Evolutionary conservation across 805 yeast genomes (phyloP).

Genomic region (Yamadazyma laniorum): DNA sequence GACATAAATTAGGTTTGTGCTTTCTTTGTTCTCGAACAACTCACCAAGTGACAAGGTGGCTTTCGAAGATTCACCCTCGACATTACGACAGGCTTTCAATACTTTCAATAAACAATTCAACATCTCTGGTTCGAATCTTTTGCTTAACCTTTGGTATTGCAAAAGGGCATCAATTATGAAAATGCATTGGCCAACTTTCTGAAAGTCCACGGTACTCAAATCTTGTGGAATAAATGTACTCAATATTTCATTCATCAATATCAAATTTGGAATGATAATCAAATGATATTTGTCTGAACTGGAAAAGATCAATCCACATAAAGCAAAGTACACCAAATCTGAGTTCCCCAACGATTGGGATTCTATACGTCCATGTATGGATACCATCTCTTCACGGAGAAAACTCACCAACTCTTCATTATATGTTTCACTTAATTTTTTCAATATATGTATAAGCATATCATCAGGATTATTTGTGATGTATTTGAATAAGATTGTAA

Average conservation of each 20-base stretch:
- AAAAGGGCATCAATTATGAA: constrained; percentile 63
- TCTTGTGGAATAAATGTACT: constrained; percentile 31
- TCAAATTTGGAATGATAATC: constrained; percentile 78
- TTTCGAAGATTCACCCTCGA: constrained; percentile 1
- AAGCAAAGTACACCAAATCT: constrained; percentile 67
- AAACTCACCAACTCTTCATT: constrained; percentile 61
- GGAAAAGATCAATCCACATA: constrained; percentile 79
- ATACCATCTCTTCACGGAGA: constrained; percentile 55
- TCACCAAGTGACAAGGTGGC: constrained; percentile 13
- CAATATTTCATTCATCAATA: constrained; percentile 70
- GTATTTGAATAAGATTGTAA: constrained; percentile 63
- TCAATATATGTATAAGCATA: constrained; percentile 43
- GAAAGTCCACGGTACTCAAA: constrained; percentile 26
- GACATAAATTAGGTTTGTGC: constrained; percentile 30
- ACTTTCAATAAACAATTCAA: constrained; percentile 36
- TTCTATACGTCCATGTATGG: constrained; percentile 53
- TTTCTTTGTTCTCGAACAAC: constrained; percentile 14
- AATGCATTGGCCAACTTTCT: constrained; percentile 55
- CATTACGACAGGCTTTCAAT: constrained; percentile 18
- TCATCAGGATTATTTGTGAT: constrained; percentile 40
- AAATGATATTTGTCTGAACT: constrained; percentile 95
- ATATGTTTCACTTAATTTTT: constrained; percentile 62
- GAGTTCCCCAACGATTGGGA: constrained; percentile 5
- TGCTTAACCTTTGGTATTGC: constrained; percentile 75
- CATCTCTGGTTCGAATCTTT: constrained; percentile 82